These are phyloP conservation scores for Ophiostoma sp. DNA, from an alignment of 2,329 filamentous ascomycete species.

Conservation along the genomic window DNA sequence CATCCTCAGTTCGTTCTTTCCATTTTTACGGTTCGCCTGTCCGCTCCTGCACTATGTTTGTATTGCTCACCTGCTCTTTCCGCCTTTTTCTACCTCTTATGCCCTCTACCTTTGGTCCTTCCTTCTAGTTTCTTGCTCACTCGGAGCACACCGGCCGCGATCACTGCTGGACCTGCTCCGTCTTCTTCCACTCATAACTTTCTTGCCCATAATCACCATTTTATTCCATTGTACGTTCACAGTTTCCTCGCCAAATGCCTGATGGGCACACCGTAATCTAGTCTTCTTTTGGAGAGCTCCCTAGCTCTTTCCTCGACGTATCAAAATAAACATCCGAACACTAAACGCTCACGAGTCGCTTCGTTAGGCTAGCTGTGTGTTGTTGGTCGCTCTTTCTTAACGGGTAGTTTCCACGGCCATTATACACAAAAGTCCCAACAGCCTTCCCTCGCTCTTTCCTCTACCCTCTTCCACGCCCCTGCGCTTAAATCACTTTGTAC, in stretches of 20 bases:
- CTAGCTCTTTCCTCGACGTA: background rate
- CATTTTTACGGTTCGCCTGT: conserved; percentile 8
- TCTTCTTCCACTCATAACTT: background rate
- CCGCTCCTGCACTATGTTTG: background rate
- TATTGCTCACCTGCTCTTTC: background rate
- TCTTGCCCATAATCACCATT: background rate
- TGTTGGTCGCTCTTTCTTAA: conserved; percentile 5
- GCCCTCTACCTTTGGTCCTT: background rate
- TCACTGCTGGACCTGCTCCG: background rate
- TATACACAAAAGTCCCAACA: background rate
- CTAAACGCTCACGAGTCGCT: background rate
- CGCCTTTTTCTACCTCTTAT: background rate
- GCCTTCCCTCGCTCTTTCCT: background rate
- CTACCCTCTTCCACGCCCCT: background rate
- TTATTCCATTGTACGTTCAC: background rate
- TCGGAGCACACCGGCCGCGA: background rate
- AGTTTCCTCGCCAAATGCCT: background rate
- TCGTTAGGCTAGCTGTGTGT: background rate
- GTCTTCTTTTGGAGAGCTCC: background rate
- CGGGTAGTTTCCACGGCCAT: background rate
- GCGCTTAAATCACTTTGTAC: background rate
- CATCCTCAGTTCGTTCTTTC: conserved; percentile 11
- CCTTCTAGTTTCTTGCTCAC: background rate
- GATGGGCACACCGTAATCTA: background rate
- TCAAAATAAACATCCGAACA: background rate